A percentile compares a stretch with the other conserved stretches of the same genome.
Conservation (phyloP, 495 filamentous ascomycete species). For the Aspergillus mulundensis region DNA sequence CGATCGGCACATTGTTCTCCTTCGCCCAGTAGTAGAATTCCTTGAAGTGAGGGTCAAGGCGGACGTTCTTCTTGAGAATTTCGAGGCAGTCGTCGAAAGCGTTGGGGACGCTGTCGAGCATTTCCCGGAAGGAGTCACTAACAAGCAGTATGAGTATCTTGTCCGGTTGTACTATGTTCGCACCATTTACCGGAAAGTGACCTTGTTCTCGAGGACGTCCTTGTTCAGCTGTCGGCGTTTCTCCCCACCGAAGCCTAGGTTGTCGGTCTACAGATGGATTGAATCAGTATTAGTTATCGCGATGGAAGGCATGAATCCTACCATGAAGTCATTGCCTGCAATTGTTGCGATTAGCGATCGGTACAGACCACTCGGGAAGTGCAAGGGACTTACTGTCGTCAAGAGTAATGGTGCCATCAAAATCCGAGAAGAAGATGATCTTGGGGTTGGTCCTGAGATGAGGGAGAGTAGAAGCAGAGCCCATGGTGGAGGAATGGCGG, state of each 20-base stretch:
- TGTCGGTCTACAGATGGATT: slow-evolving; percentile 63
- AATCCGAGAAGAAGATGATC: slow-evolving; percentile 96
- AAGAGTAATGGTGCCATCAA: slow-evolving; percentile 91
- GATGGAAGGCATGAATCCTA: slow-evolving; percentile 21
- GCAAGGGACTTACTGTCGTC: slow-evolving; percentile 61
- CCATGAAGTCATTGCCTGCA: slow-evolving; percentile 82
- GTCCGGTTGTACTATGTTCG: neutral
- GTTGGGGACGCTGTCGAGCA: slow-evolving; percentile 76
- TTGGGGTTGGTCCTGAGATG: slow-evolving; percentile 64
- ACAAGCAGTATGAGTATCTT: neutral
- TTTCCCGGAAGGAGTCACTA: slow-evolving; percentile 76
- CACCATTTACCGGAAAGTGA: slow-evolving; percentile 65
- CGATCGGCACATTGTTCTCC: slow-evolving; percentile 81
- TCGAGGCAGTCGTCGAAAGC: slow-evolving; percentile 79
- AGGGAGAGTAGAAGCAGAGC: slow-evolving; percentile 36
- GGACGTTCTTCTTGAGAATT: slow-evolving; percentile 73
- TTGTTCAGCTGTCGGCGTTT: slow-evolving; percentile 62
- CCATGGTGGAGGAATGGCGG: slow-evolving; percentile 25
- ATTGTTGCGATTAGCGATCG: slow-evolving; percentile 18
- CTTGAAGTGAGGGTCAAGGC: slow-evolving; percentile 78
- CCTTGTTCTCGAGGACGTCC: slow-evolving; percentile 62
- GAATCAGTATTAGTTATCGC: neutral
- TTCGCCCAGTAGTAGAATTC: slow-evolving; percentile 79
- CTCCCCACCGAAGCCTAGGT: slow-evolving; percentile 71
- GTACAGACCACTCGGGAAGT: neutral